Evolutionary conservation across 2,329 filamentous ascomycete genomes (phyloP), one percentile per base, ranked within the genome.

Genomic region (Calycina herbarum): DNA sequence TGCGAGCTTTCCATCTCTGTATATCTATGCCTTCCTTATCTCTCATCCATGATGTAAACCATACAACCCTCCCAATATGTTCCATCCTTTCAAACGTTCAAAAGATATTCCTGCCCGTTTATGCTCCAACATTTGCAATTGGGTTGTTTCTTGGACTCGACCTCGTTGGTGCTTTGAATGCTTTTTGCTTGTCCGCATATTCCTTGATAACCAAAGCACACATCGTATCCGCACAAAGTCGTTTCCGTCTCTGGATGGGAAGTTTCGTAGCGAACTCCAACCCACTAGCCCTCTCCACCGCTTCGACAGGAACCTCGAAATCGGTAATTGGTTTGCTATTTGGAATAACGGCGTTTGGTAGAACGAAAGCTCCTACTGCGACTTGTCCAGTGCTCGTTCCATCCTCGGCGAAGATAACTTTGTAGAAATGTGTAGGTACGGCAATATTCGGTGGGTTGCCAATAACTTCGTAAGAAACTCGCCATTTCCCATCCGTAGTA

Each of bases 361-460:
- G 83, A 62, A 99, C 94, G 75, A 99, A 99, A 7, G 95, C 95
- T 57, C 92, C 95, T 42, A 99, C 81, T 38, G 93, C 93, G 40
- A 99, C 95, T 69, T 89, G 89, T 20, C 92, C 91, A 31, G 83
- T 83, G 10, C 76, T 78, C 1, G 79, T 80, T 3, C 90, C 91
- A 74, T 97, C 93, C 80, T 99, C 95, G 31, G 92, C 95, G 75
- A 95, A 96, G 73, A 99, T 95, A 75, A 99, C 93, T 82, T 99
- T 99, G 86, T 97, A 99, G 81, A 99, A 99, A 79, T 99, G 95
- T 27, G 95, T 99, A 2, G 95, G 95, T 62, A 99, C 95, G 31
- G 95, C 94, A 64, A 99, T 91, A 74, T 93, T 96, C 7, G 95
- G 94, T 70, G 95, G 95, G 76, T 84, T 90, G 48, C 95, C 95